Base-by-base conservation (phyloP, 805 yeast genomes). In the Grigorovia yakushimaensis region DNA sequence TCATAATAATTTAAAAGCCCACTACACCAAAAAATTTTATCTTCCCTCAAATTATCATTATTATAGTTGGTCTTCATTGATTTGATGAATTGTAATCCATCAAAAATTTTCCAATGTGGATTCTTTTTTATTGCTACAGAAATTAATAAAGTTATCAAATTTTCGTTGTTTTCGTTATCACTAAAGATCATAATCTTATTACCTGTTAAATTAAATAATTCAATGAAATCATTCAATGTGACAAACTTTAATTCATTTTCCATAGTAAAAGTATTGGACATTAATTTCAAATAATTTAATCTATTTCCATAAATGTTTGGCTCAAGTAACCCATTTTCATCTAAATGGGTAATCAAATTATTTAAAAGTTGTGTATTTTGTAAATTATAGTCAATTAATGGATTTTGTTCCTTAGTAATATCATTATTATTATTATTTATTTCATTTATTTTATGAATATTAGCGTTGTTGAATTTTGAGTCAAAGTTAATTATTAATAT, bases 401-500 rank as follows among this genome's bases (percentile, higher is more conserved):
- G 13, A 3, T 17, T 3, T 20, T 21, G 17, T 39, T 20, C 27
- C 10, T 39, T 11, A 15, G 6, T n/a, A n/a, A 36, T 36, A 18
- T 36, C 9, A 36, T 18, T 18, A 7, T 5, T n/a, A 9, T 39
- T 5, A 11, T 30, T 23, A 37, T 42, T 35, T 41, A 18, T 10
- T 24, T 35, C 10, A 27, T 10, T 36, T 4, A 40, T 18, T n/a
- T n/a, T n/a, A n/a, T n/a, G n/a, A 5, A 27, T 27, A 27, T 27
- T 27, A 10, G 13, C 13, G 10, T 27, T 27, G 13, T 27, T 27
- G 6, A 46, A 42, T 19, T 60, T 59, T 19, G 66, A 52, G 47
- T 66, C 66, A 30, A 71, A 68, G 50, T 68, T 70, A 1, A 70
- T 48, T 23, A 69, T 51, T 11, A 64, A 52, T 40, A 64, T 59